These are phyloP conservation scores for Aureobasidium musti DNA, from an alignment of 2,329 filamentous ascomycete genomes.

Conservation along the genomic window DNA sequence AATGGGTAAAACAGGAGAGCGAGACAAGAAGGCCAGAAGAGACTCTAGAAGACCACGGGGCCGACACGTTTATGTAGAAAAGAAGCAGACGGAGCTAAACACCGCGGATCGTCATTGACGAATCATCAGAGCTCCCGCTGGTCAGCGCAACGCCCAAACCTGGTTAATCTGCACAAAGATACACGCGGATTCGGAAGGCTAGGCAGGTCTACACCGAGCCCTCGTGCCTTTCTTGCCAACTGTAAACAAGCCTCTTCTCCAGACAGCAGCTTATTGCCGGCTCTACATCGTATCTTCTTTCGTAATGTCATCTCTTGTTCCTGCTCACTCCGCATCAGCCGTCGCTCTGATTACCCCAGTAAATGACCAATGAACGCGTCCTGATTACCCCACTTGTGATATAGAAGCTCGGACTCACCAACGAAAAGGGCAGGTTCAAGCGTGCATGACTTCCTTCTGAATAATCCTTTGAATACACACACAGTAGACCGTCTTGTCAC, in stretches of 20 bases:
- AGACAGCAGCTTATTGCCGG: background rate
- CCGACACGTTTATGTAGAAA: slow-evolving; percentile 27
- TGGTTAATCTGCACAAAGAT: slow-evolving; percentile 18
- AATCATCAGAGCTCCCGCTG: slow-evolving; percentile 24
- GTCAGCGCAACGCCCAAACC: slow-evolving; percentile 22
- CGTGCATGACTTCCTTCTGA: background rate
- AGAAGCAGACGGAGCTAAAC: slow-evolving; percentile 9
- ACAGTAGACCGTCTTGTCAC: no score
- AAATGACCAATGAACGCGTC: slow-evolving; percentile 21
- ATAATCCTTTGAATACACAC: no score
- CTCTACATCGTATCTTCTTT: slow-evolving; percentile 23
- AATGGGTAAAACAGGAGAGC: background rate
- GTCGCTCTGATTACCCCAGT: background rate
- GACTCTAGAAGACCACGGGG: slow-evolving; percentile 20
- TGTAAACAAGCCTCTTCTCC: slow-evolving; percentile 4
- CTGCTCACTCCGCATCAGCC: slow-evolving; percentile 10
- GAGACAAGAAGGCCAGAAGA: slow-evolving; percentile 7
- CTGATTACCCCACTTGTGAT: slow-evolving; percentile 5
- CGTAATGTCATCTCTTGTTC: slow-evolving; percentile 26
- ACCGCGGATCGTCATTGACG: slow-evolving; percentile 22
- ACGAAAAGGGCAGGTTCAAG: slow-evolving; percentile 17
- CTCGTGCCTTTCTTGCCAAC: slow-evolving; percentile 3
- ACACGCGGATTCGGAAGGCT: background rate
- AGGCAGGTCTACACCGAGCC: slow-evolving; percentile 24
- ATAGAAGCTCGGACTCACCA: background rate